Percentiles rank a stretch among this genome's conserved stretches.
Conservation (phyloP, 78 protist genomes). For the Neovahlkampfia damariscottae region DNA sequence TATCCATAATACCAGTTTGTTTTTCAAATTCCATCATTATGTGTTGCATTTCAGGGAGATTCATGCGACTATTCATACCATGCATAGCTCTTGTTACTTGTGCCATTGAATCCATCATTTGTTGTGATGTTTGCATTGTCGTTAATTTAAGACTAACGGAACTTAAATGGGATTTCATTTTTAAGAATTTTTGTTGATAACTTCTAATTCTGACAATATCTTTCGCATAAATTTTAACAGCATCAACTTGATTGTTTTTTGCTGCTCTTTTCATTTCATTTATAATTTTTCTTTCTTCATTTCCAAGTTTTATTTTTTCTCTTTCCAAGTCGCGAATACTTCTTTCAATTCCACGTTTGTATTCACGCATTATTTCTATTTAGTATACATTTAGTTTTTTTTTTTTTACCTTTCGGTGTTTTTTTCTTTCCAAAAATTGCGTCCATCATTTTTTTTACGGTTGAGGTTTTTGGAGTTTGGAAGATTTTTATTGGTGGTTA, state of each 20-base stretch:
- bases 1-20: conserved; percentile 73
- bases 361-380: conserved; percentile 65
- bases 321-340: conserved; percentile 86
- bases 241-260: conserved; percentile 63
- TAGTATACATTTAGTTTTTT: too few species aligned
- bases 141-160: conserved; percentile 71
- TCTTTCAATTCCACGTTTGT: conserved; percentile 73
- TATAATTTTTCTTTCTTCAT: conserved; percentile 62
- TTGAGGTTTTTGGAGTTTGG: too few species aligned
- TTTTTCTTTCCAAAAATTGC: too few species aligned
- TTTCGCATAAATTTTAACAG: conserved; percentile 82
- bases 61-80: conserved; percentile 72
- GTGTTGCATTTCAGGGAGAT: conserved; percentile 69
- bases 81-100: conserved; percentile 43
- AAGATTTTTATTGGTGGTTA: too few species aligned
- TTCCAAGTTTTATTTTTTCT: conserved; percentile 58
- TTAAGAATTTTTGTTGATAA: conserved; percentile 53
- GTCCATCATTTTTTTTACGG: too few species aligned
- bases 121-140: conserved; percentile 59
- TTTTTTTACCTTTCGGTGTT: too few species aligned
- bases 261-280: conserved; percentile 77
- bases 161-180: conserved; percentile 74
- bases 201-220: conserved; percentile 83
- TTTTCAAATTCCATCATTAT: conserved; percentile 92
- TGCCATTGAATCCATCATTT: conserved; percentile 85